These are phyloP conservation scores for Parachaetomium inaequale DNA, from an alignment of 495 filamentous ascomycete genomes.

Conservation along the genomic window DNA sequence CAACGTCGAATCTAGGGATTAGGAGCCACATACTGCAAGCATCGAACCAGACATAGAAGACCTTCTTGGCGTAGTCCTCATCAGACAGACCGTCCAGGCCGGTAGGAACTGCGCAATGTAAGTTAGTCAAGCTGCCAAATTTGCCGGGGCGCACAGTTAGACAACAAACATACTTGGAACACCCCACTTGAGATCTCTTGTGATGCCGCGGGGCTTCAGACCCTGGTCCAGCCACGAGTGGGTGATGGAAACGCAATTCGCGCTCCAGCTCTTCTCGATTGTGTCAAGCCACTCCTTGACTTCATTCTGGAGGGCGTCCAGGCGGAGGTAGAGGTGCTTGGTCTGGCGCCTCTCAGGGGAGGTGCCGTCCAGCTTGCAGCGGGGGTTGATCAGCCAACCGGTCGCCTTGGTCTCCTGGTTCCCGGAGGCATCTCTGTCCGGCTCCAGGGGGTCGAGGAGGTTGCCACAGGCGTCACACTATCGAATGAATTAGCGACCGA, in stretches of 20 bases:
- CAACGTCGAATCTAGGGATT: not conserved
- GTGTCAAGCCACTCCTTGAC: slow-evolving; percentile 67
- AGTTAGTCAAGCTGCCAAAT: not conserved
- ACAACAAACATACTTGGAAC: slow-evolving; percentile 44
- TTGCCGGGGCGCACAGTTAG: slow-evolving; percentile 26
- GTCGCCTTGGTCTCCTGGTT: slow-evolving; percentile 27
- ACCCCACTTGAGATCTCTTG: slow-evolving; percentile 90
- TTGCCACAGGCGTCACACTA: slow-evolving; percentile 83
- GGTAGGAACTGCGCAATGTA: slow-evolving; percentile 26
- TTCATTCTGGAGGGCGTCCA: slow-evolving; percentile 74
- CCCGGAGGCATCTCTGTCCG: slow-evolving; percentile 22
- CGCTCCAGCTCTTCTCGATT: slow-evolving; percentile 60
- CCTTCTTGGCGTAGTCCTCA: slow-evolving; percentile 65
- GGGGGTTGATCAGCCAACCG: slow-evolving; percentile 47
- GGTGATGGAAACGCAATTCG: slow-evolving; percentile 68
- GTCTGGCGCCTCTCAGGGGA: slow-evolving; percentile 66
- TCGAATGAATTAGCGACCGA: not conserved
- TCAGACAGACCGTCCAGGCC: slow-evolving; percentile 26
- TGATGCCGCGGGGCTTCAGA: slow-evolving; percentile 79
- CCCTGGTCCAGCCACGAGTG: slow-evolving; percentile 79
- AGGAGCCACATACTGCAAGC: slow-evolving; percentile 58
- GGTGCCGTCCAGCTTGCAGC: slow-evolving; percentile 80
- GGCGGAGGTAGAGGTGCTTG: slow-evolving; percentile 64
- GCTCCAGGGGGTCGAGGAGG: slow-evolving; percentile 71
- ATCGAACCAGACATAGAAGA: slow-evolving; percentile 98